Evolutionary conservation across 1,284 basidiomycete species (phyloP), one percentile per base, ranked within the genome.

Genomic region (Leccinum subatratum): DNA sequence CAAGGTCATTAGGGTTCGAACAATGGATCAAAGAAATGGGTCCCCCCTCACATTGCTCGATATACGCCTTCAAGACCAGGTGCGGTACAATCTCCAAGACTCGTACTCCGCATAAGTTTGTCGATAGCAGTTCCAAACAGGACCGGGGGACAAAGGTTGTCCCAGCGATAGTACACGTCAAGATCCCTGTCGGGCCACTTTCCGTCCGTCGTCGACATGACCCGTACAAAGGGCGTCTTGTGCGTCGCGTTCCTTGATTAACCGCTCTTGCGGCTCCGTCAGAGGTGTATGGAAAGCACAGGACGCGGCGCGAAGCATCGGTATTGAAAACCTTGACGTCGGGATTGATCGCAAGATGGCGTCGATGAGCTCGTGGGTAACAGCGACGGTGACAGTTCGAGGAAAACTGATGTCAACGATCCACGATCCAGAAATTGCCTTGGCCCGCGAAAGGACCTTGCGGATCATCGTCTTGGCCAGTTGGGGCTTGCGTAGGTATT

Each of bases 151-250:
- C 74, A 73, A 45, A 76, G 71, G 59, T 77, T 76, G 20, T 76
- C 74, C 74, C 74, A 77, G 63, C 77, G 72, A 30, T 75, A 77
- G 64, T 68, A 14, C 20, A 68, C 14, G 6, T 72, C 68, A 25
- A 75, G 70, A 25, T 77, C 74, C 25, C 74, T 74, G 28, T 77
- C 75, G 11, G 77, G 72, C 74, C 74, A 75, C 39, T 68, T 71
- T 12, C 74, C 75, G 22, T 75, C 76, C 2, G 73, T 74, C 4
- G 75, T 77, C 4, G 74, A 75, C 74, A 75, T 77, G 1, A 77
- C 75, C 12, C 68, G 72, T 2, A 68, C 74, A 9, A 69, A 45
- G 4, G 70, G 70, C 5, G 63, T 56, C 57, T 65, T 69, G 5
- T 70, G 67, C 1, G 69, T 71, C 45, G 63, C 66, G 69, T 39